Conservation (phyloP, 2,329 filamentous ascomycete genomes). For the Botrytis squamosa region DNA sequence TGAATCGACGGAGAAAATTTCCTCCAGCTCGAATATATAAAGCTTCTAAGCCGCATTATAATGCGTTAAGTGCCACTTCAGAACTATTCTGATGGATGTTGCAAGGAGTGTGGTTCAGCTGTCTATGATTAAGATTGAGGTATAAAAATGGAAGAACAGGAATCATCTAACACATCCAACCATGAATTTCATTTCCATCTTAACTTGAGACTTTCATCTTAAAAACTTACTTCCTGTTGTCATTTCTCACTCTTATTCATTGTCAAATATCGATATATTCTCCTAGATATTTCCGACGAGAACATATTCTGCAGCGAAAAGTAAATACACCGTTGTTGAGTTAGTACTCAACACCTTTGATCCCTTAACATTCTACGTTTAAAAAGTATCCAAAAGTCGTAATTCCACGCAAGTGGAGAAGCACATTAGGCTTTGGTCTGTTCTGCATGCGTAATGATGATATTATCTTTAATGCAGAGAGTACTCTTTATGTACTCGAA, state of each 20-base stretch:
- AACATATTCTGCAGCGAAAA: neutral
- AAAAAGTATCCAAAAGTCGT: neutral
- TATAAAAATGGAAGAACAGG: neutral
- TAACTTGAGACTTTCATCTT: neutral
- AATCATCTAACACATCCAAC: neutral
- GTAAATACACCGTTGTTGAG: neutral
- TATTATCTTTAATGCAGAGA: no score
- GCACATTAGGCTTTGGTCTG: no score
- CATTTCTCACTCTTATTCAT: neutral
- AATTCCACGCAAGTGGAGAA: neutral
- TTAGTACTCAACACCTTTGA: neutral
- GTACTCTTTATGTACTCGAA: no score
- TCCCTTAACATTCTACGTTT: neutral
- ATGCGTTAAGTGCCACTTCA: neutral
- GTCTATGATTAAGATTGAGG: neutral
- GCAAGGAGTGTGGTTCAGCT: no score
- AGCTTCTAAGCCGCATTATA: neutral
- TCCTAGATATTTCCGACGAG: neutral
- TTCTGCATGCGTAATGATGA: no score
- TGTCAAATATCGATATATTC: neutral
- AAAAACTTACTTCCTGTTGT: rapidly evolving
- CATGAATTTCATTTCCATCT: neutral
- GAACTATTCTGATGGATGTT: no score
- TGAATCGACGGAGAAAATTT: neutral
- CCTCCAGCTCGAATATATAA: neutral